phyloP scores from a whole-genome alignment of 257 asterid genomes.

The Orobanche coerulescens region DNA sequence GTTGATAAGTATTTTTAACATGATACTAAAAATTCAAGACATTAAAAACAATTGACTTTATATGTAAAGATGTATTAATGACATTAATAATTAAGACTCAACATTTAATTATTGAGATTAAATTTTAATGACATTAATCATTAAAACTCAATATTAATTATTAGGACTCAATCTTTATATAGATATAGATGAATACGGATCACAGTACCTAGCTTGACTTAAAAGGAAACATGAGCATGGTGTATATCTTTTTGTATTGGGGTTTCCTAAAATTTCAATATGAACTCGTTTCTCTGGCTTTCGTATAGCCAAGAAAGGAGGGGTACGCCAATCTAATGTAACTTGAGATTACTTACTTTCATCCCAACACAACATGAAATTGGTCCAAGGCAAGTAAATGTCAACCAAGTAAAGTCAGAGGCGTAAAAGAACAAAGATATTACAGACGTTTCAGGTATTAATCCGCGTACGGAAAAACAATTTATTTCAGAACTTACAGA shows the following conservation, averaged over 20 bases:
- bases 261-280: not conserved
- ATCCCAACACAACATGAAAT: not conserved
- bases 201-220: not conserved
- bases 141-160: too few relatives aligned
- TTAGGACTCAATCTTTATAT: too few relatives aligned
- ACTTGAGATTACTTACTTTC: too few relatives aligned
- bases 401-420: not conserved
- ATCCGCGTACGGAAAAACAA: not conserved
- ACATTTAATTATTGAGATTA: too few relatives aligned
- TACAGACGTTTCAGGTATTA: not conserved
- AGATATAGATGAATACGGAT: too few relatives aligned
- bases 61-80: too few relatives aligned
- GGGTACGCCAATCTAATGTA: too few relatives aligned
- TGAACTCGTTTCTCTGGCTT: not conserved
- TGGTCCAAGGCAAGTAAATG: conserved; percentile 14
- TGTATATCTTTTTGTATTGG: not conserved
- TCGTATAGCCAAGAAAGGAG: not conserved
- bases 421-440: not conserved
- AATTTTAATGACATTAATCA: too few relatives aligned
- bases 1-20: too few relatives aligned
- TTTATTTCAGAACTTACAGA: conserved; percentile 52
- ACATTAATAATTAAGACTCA: too few relatives aligned
- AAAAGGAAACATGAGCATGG: not conserved
- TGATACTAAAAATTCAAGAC: too few relatives aligned
- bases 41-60: too few relatives aligned